phyloP scores from a whole-genome alignment of 176 grass and related monocot genomes.

The Urochloa ruziziensis region DNA sequence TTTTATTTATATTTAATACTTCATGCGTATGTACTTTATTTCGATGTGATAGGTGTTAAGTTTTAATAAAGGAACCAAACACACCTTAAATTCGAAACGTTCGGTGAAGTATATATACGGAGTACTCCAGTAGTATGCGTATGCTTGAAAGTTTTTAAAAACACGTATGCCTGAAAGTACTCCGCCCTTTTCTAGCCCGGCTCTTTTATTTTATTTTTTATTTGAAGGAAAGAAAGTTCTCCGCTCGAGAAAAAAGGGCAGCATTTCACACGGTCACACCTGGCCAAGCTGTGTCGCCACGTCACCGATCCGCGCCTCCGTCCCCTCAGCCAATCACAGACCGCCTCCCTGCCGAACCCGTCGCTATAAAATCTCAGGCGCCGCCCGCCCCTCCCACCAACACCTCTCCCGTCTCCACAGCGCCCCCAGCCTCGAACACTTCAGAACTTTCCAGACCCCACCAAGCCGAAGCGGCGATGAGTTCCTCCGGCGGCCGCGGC shows the following conservation, averaged over 20 bases:
- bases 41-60: too few species aligned
- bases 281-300: neutral
- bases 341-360: conserved; percentile 25
- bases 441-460: conserved; percentile 1
- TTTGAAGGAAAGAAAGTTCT: neutral
- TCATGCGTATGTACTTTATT: too few species aligned
- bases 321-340: conserved; percentile 18
- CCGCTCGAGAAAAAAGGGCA: neutral
- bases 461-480: conserved; percentile 28
- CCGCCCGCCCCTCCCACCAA: neutral
- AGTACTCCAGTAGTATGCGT: too few species aligned
- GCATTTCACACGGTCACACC: conserved; percentile 28
- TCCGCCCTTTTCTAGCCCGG: too few species aligned
- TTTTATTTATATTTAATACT: too few species aligned
- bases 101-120: too few species aligned
- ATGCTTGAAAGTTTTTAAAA: too few species aligned
- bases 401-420: neutral
- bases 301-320: conserved; percentile 26
- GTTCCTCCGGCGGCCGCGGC: conserved; percentile 44
- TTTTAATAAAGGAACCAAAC: too few species aligned
- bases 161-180: too few species aligned
- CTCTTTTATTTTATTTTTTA: too few species aligned
- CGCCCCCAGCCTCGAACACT: neutral
- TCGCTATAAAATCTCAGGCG: conserved; percentile 31
- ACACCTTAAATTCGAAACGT: too few species aligned